These are phyloP conservation scores for Penstemon barbatus DNA, from an alignment of 257 asterid genomes.

Conservation along the genomic window DNA sequence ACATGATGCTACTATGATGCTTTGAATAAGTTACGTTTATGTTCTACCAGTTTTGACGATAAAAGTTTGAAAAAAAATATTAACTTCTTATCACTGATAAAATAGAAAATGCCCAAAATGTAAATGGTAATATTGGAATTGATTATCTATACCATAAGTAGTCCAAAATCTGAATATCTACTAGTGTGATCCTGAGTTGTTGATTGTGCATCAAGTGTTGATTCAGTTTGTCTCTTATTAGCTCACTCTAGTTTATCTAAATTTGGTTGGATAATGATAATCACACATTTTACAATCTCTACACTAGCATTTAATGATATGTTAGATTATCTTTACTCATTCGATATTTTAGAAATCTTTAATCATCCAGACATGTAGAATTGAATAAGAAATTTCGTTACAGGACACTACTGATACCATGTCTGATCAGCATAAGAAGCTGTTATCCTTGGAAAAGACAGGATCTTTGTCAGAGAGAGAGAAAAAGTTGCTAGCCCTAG, in stretches of 20 bases:
- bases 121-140: neutral
- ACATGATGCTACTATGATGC: constrained; percentile 14
- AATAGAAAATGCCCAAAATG: neutral
- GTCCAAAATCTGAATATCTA: constrained; percentile 19
- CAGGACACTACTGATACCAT: constrained; percentile 30
- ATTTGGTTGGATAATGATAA: neutral
- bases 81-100: neutral
- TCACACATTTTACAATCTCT: constrained; percentile 2
- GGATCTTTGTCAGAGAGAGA: constrained; percentile 50
- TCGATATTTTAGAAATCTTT: neutral
- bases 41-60: neutral
- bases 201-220: neutral
- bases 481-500: constrained; percentile 34
- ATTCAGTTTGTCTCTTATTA: no score
- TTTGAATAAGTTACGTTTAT: constrained; percentile 12
- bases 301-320: neutral
- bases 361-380: constrained; percentile 14
- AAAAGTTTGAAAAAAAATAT: neutral
- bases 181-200: neutral
- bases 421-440: constrained; percentile 45
- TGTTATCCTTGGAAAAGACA: constrained; percentile 35
- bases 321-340: constrained; percentile 14
- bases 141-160: neutral
- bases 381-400: constrained; percentile 21
- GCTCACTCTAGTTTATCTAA: no score